These are phyloP conservation scores for Fragilariopsis cylindrus DNA, from an alignment of 108 stramenopile genomes.

Conservation along the genomic window DNA sequence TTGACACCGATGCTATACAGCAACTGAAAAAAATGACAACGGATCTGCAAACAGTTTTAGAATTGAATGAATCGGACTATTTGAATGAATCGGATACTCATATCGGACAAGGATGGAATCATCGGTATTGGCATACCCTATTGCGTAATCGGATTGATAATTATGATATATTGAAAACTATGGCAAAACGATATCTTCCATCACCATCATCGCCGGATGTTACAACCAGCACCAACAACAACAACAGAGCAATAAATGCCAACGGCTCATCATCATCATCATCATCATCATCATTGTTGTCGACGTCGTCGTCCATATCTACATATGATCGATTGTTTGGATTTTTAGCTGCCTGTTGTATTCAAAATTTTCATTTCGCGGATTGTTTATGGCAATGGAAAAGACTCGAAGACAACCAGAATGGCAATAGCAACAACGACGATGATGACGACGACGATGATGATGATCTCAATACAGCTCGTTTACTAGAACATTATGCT, in stretches of 20 bases:
- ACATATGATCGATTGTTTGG: conserved; percentile 7
- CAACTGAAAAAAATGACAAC: conserved; percentile 15
- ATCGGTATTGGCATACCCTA: neutral
- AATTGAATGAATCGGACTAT: conserved; percentile 5
- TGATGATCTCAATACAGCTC: conserved; percentile 1
- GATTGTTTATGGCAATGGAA: conserved; percentile 28
- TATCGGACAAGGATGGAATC: conserved; percentile 28
- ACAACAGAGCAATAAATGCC: neutral
- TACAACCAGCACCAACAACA: neutral
- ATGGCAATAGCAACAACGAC: neutral
- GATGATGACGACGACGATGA: neutral
- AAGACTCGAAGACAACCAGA: neutral
- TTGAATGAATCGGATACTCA: neutral
- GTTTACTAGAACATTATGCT: conserved; percentile 20
- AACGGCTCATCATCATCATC: too few relatives aligned
- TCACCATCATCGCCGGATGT: neutral
- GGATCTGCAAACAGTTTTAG: conserved; percentile 6
- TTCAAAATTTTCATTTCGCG: conserved; percentile 30
- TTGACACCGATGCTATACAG: neutral
- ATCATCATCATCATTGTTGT: too few relatives aligned
- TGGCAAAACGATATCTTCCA: conserved; percentile 11
- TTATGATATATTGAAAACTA: conserved; percentile 18
- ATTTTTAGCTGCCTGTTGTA: conserved; percentile 29
- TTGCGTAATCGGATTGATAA: conserved; percentile 1
- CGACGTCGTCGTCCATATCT: neutral